Evolutionary conservation across 192 early-diverging fungal genomes (phyloP), one percentile per base, ranked within the genome.

Genomic region (Lobosporangium transversale): DNA sequence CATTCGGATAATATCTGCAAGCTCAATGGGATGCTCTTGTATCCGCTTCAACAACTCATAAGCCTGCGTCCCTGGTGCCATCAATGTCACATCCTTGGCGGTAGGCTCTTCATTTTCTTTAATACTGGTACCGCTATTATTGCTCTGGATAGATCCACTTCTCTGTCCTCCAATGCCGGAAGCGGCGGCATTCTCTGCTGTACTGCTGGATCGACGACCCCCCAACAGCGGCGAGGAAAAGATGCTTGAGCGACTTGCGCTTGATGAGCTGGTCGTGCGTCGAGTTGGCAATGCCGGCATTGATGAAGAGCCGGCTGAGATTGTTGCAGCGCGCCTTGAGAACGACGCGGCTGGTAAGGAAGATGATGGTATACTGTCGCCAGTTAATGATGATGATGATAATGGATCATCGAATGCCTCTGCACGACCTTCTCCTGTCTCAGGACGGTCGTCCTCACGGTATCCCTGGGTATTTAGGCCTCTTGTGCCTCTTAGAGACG

Each of bases 11-110:
- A 75, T 75, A 26, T 75, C 71, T 45, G 71, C 71, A 1, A 75
- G 63, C 24, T 75, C 71, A n/a, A 75, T 75, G 3, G 71, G 71
- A 40, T 75, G 71, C 15, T 75, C 71, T 30, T 75, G 71, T 6
- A 75, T 75, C 26, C 63, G 56, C 32, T 75, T 75, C 33, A 75
- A 17, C 52, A 75, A 48, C 5, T 55, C 27, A 37, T 66, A 75
- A 8, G 71, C 71, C 40, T 66, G 63, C 4, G 71, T 75, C n/a
- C 71, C 71, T 29, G 54, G 44, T 0, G 71, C 62, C 71, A 75
- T 75, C 52, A 75, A 43, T 4, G 62, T 15, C 15, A 75, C 71
- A 31, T 75, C 71, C 27, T 66, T 66, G 42, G 71, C 63, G 21
- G 71, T 75, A 4, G 71, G 71, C 11, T 66, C 71, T 27, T 61